These are phyloP conservation scores for Aciculosporium take DNA, from an alignment of 2,329 filamentous ascomycete genomes.

Conservation along the genomic window DNA sequence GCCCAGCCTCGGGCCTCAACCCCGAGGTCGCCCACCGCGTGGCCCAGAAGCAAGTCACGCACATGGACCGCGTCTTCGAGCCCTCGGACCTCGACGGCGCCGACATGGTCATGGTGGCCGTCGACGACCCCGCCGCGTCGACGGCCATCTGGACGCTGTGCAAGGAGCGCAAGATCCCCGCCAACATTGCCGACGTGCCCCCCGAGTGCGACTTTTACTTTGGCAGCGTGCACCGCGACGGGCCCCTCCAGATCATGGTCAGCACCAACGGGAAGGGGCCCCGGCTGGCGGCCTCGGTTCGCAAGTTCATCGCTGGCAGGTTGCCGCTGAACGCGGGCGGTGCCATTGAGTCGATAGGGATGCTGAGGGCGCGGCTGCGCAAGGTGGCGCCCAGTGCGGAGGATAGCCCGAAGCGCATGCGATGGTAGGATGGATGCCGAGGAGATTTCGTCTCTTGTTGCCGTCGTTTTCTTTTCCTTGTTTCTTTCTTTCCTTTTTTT, in stretches of 20 bases:
- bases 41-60: slow-evolving; percentile 57
- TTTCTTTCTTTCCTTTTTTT: neutral
- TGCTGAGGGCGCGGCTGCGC: slow-evolving; percentile 64
- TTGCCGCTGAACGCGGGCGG: slow-evolving; percentile 70
- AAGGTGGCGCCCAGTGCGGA: slow-evolving; percentile 56
- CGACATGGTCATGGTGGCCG: slow-evolving; percentile 82
- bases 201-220: slow-evolving; percentile 98
- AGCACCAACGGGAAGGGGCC: slow-evolving; percentile 96
- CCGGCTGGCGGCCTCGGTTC: slow-evolving; percentile 72
- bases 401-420: slow-evolving; percentile 78
- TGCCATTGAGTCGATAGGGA: slow-evolving; percentile 74
- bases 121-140: slow-evolving; percentile 88
- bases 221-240: slow-evolving; percentile 86
- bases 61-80: slow-evolving; percentile 73
- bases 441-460: no score
- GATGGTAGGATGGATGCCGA: slow-evolving; percentile 44
- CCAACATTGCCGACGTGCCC: slow-evolving; percentile 94
- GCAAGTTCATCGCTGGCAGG: slow-evolving; percentile 62
- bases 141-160: slow-evolving; percentile 86
- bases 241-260: slow-evolving; percentile 95
- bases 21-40: slow-evolving; percentile 78
- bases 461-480: neutral
- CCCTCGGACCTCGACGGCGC: slow-evolving; percentile 69
- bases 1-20: slow-evolving; percentile 66
- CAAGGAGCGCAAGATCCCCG: slow-evolving; percentile 68